These are phyloP conservation scores for Globisporangium nodosum DNA, from an alignment of 352 stramenopile species.

Conservation along the genomic window DNA sequence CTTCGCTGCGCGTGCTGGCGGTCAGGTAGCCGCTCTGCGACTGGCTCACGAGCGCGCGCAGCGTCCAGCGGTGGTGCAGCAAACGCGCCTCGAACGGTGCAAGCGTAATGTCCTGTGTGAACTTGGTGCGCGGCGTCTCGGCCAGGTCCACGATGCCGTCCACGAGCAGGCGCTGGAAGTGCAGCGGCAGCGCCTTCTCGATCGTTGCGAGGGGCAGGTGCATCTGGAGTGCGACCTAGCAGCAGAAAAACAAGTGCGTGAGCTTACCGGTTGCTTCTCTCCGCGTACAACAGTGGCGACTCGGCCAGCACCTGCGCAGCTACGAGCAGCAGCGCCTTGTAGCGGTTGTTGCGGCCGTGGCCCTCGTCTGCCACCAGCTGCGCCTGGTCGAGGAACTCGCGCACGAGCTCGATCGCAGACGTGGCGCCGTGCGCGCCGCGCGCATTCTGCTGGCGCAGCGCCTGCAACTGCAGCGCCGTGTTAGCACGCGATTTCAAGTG, in stretches of 20 bases:
- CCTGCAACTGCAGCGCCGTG: conserved; percentile 29
- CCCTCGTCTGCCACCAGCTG: conserved; percentile 76
- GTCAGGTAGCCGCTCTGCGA: conserved; percentile 70
- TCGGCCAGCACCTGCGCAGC: conserved; percentile 38
- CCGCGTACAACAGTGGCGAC: not conserved
- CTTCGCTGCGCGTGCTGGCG: conserved; percentile 53
- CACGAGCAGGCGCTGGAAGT: conserved; percentile 77
- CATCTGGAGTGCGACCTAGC: conserved; percentile 60
- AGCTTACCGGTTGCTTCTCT: not conserved
- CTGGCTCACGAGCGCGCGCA: conserved; percentile 65
- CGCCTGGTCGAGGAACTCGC: conserved; percentile 80
- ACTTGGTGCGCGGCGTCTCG: conserved; percentile 29
- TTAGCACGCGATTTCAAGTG: not conserved
- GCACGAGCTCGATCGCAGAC: conserved; percentile 71
- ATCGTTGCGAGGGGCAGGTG: conserved; percentile 45
- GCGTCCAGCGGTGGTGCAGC: conserved; percentile 71
- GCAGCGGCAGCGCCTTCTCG: conserved; percentile 54
- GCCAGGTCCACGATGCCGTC: conserved; percentile 79
- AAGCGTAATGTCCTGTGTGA: conserved; percentile 27
- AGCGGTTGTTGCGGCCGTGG: conserved; percentile 69
- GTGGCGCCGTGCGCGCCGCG: conserved; percentile 45
- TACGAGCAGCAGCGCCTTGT: conserved; percentile 59
- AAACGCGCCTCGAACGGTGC: conserved; percentile 46
- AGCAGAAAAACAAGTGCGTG: not conserved
- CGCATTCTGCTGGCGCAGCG: conserved; percentile 39